phyloP scores from a whole-genome alignment of 805 yeast species.

The Candida methanosorbosa region DNA sequence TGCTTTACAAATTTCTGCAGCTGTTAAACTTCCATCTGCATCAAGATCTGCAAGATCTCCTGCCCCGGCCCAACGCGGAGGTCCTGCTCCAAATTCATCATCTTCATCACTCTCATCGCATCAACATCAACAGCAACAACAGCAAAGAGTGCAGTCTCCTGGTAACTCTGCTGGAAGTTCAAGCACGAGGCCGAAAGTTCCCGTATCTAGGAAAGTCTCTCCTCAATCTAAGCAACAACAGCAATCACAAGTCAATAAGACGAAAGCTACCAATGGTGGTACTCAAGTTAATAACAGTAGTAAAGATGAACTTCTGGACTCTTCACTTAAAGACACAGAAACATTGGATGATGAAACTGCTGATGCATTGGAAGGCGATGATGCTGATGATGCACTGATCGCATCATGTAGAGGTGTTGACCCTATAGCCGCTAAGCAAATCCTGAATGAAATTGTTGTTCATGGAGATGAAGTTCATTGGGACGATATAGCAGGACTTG shows the following conservation, averaged over 20 bases:
- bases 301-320: constrained; percentile 9
- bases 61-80: constrained; percentile 4
- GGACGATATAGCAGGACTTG: constrained; percentile 93
- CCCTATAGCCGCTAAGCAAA: constrained; percentile 68
- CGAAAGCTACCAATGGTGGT: neutral
- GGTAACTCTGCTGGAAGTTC: neutral
- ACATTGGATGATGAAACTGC: constrained; percentile 18
- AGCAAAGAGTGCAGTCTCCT: neutral
- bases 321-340: constrained; percentile 20
- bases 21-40: constrained; percentile 16
- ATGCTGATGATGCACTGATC: constrained; percentile 27
- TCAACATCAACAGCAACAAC: neutral
- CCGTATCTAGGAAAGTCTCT: constrained; percentile 6
- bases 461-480: constrained; percentile 88
- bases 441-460: constrained; percentile 79
- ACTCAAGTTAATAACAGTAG: neutral
- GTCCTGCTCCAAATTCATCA: neutral
- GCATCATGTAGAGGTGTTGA: constrained; percentile 65
- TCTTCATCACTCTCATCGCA: neutral
- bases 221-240: constrained; percentile 2
- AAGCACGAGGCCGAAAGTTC: no score
- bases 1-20: constrained; percentile 24
- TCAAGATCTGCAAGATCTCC: constrained; percentile 9
- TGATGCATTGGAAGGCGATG: constrained; percentile 5
- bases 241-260: neutral